Percentiles rank a stretch among this genome's conserved stretches.
phyloP scores from a whole-genome alignment of 1,284 basidiomycete species.

The Microbotryomycetes sp. region DNA sequence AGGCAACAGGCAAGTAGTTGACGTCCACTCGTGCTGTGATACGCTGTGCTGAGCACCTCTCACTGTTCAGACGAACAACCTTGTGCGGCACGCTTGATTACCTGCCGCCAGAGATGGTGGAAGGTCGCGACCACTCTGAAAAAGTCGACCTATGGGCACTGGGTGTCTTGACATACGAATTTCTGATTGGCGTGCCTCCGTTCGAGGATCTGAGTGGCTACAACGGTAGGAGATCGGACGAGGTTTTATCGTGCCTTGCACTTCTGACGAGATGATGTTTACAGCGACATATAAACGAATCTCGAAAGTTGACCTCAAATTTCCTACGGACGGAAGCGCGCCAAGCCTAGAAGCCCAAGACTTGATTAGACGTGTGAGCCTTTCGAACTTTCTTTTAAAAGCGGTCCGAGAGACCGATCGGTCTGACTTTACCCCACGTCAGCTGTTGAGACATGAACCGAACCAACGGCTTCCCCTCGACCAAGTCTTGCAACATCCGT shows the following conservation, averaged over 20 bases:
- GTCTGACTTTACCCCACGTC: slow-evolving; percentile 3
- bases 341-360: slow-evolving; percentile 53
- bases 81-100: slow-evolving; percentile 96
- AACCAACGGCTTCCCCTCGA: slow-evolving; percentile 69
- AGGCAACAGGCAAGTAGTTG: slow-evolving; percentile 53
- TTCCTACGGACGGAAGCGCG: slow-evolving; percentile 56
- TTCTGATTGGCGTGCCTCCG: slow-evolving; percentile 82
- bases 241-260: background rate
- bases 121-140: slow-evolving; percentile 75
- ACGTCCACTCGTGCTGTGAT: background rate
- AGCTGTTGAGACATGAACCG: slow-evolving; percentile 85
- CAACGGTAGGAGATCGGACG: slow-evolving; percentile 54
- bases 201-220: slow-evolving; percentile 81
- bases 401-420: too few relatives aligned
- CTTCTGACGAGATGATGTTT: slow-evolving; percentile 3
- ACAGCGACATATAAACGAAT: slow-evolving; percentile 81
- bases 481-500: slow-evolving; percentile 80
- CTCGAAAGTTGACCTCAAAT: slow-evolving; percentile 68
- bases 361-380: slow-evolving; percentile 54
- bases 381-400: background rate
- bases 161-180: slow-evolving; percentile 93
- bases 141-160: slow-evolving; percentile 95
- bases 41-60: background rate
- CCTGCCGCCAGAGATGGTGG: slow-evolving; percentile 97
- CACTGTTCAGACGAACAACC: slow-evolving; percentile 54